Percentiles rank a stretch among this genome's conserved stretches.
phyloP scores from a whole-genome alignment of 306 rosid genomes.

The Abrus pulchellus region DNA sequence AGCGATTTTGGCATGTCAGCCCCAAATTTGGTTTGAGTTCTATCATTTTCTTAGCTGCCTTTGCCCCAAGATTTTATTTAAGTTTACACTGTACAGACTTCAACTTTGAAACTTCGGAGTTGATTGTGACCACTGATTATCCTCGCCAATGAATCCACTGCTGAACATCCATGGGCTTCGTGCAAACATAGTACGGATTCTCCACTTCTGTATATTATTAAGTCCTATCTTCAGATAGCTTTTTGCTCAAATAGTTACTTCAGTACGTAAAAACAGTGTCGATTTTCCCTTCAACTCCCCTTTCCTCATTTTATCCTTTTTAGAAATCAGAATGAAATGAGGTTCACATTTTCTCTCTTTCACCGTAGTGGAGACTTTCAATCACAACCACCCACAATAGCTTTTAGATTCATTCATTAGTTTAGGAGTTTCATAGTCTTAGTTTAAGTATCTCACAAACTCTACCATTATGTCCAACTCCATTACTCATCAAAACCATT shows the following conservation, averaged over 20 bases:
- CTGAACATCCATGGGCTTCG: slow-evolving; percentile 44
- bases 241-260: slow-evolving; percentile 53
- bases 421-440: no score
- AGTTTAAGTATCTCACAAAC: background rate
- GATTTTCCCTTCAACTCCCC: slow-evolving; percentile 26
- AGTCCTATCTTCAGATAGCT: slow-evolving; percentile 49
- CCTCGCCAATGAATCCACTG: slow-evolving; percentile 48
- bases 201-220: slow-evolving; percentile 52
- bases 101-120: slow-evolving; percentile 46
- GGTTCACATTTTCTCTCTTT: slow-evolving; percentile 21
- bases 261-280: slow-evolving; percentile 39
- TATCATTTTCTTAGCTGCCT: slow-evolving; percentile 38
- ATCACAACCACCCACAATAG: background rate
- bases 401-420: no score
- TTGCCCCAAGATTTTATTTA: slow-evolving; percentile 31
- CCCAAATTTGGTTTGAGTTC: slow-evolving; percentile 44
- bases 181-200: slow-evolving; percentile 51
- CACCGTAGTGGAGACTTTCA: slow-evolving; percentile 16
- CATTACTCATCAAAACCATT: slow-evolving; percentile 63
- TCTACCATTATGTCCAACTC: slow-evolving; percentile 63
- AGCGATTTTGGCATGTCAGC: slow-evolving; percentile 35
- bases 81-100: background rate
- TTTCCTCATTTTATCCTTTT: slow-evolving; percentile 40
- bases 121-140: slow-evolving; percentile 57
- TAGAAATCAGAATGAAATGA: slow-evolving; percentile 17